Conservation (phyloP, 495 filamentous ascomycete genomes). For the Tuber brumale region DNA sequence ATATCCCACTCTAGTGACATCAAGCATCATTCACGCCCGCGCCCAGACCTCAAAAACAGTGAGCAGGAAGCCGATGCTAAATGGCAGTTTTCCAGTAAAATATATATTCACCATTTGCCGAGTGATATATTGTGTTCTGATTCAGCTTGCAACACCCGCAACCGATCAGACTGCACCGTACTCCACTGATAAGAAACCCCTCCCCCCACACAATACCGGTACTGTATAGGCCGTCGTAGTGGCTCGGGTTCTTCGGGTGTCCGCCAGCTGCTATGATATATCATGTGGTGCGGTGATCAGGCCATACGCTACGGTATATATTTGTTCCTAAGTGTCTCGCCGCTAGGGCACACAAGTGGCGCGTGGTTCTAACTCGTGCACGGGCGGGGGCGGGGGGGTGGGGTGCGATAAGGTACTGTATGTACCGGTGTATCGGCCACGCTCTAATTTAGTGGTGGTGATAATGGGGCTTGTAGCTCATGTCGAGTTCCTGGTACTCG, state of each 20-base stretch:
- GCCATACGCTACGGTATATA: neutral
- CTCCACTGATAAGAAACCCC: no score
- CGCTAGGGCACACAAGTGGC: neutral
- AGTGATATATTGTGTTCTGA: neutral
- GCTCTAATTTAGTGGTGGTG: no score
- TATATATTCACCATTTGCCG: neutral
- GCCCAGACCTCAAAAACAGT: neutral
- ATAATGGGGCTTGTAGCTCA: no score
- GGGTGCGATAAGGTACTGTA: no score
- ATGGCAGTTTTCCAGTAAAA: neutral
- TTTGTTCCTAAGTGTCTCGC: neutral
- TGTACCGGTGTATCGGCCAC: no score
- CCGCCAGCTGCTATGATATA: no score
- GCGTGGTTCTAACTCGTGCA: neutral
- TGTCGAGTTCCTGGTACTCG: no score
- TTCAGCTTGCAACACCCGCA: neutral
- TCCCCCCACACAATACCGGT: no score
- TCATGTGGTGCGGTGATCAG: neutral
- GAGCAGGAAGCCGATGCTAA: neutral
- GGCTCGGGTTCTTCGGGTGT: no score
- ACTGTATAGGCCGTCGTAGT: no score
- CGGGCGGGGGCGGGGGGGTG: no score
- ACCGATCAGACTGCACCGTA: neutral
- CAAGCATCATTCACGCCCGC: neutral
- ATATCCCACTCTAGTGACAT: neutral